Evolutionary conservation across 2,329 filamentous ascomycete genomes (phyloP), one percentile per base, ranked within the genome.

Genomic region (Trichoderma hamatum): DNA sequence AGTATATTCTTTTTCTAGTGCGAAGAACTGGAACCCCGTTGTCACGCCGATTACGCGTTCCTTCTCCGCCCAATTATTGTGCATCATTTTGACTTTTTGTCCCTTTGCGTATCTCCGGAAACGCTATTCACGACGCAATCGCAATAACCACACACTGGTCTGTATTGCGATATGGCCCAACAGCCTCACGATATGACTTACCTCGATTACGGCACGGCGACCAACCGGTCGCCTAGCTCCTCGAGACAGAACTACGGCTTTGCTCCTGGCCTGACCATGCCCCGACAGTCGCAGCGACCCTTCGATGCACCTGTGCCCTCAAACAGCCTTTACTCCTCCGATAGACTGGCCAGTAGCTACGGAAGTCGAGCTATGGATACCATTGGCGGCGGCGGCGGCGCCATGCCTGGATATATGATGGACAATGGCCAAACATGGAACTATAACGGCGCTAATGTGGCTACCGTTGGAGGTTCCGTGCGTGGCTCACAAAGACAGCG

Each of bases 371-470:
- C 84, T 69, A 85, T 88, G 74, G 86, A 84, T 69, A 78, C 79
- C 75, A 80, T 85, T 78, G 73, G 80, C 78, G 73, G 80, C 72
- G 73, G 78, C 51, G 70, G 74, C 72, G 76, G 76, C 43, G 75
- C 79, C 69, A 77, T 85, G 76, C 83, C 82, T 34, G 79, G 79
- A 36, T 86, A 86, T 70, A 84, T 86, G 81, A 75, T 86, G 66
- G 84, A 94, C 74, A 92, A 94, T 76, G 88, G 89, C 77, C 91
- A 93, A 76, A 89, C 90, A 24, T 97, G 94, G 94, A 92, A 90
- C 78, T 90, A 93, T 73, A 84, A 82, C 70, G 88, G 87, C 74
- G 88, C 86, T 75, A 90, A 88, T 58, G 92, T 93, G 72, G 84
- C 84, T 26, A 87, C 85, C 0, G 82, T 87, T 70, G 84, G 86